Percentiles rank a stretch among this genome's conserved stretches.
phyloP scores from a whole-genome alignment of 805 yeast genomes.

The Tetrapisispora fleetii region DNA sequence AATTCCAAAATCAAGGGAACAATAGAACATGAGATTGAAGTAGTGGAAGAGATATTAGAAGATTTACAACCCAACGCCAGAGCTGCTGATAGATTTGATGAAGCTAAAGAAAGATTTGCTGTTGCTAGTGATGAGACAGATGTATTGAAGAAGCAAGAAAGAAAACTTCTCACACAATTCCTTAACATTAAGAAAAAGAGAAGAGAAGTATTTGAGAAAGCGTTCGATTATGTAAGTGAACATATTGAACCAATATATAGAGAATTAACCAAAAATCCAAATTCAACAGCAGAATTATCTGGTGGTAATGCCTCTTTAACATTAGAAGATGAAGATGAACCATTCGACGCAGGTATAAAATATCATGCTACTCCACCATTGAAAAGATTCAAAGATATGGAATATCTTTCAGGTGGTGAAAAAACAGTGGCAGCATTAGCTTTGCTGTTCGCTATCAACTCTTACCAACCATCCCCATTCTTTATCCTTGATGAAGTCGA shows the following conservation, averaged over 20 bases:
- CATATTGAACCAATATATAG: slow-evolving; percentile 71
- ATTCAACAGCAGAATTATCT: slow-evolving; percentile 52
- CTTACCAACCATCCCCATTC: slow-evolving; percentile 88
- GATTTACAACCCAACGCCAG: slow-evolving; percentile 67
- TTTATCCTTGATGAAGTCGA: slow-evolving; percentile 96
- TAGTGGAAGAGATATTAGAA: slow-evolving; percentile 26
- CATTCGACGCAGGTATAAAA: slow-evolving; percentile 70
- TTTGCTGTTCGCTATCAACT: slow-evolving; percentile 79
- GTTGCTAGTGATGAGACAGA: slow-evolving; percentile 58
- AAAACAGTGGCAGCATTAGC: slow-evolving; percentile 95
- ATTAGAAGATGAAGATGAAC: slow-evolving; percentile 82
- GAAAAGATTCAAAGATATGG: slow-evolving; percentile 89
- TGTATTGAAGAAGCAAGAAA: slow-evolving; percentile 51
- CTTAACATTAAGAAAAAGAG: slow-evolving; percentile 51
- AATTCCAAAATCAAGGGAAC: slow-evolving; percentile 25
- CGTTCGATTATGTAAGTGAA: slow-evolving; percentile 66
- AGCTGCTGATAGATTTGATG: slow-evolving; percentile 66
- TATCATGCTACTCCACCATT: slow-evolving; percentile 95
- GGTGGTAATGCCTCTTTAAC: slow-evolving; percentile 93
- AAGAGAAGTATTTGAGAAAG: slow-evolving; percentile 52
- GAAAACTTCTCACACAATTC: slow-evolving; percentile 44
- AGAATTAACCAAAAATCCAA: slow-evolving; percentile 58
- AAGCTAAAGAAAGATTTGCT: slow-evolving; percentile 50
- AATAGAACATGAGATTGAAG: slow-evolving; percentile 33
- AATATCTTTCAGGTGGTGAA: slow-evolving; percentile 89